Evolutionary conservation across 2,329 filamentous ascomycete species (phyloP), one percentile per base, ranked within the genome.

Genomic region (Huntiella abstrusa): DNA sequence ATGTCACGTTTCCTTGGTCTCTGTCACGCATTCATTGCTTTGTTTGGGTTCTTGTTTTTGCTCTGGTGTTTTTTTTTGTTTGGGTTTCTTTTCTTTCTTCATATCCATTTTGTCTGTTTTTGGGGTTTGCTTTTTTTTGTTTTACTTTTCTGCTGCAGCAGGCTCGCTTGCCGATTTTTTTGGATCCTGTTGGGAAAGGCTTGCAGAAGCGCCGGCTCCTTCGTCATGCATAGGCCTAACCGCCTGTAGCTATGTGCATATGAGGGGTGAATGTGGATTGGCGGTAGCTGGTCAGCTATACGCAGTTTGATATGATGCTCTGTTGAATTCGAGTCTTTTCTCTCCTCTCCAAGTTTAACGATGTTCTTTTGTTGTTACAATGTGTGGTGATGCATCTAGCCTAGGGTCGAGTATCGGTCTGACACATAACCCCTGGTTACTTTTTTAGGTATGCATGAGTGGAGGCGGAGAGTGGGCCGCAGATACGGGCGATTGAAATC

Each of bases 141-240:
- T 32, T 13, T 41, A 42, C 22, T 34, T 42, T 12, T 12, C 16
- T 13, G 13, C 22, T 16, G 15, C 22, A 19, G 22, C 33, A 22
- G 33, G 33, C 33, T 11, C 3, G 15, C 17, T 39, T 34, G 13
- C 6, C 28, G 22, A 28, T 10, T 34, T 34, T 34, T 12, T 34
- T 15, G 32, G 28, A 43, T 43, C 41, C n/a, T 43, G 32, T 17
- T 16, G 28, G 22, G 39, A 44, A 45, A 19, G 35, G 28, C 43
- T 33, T 45, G 35, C 22, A 45, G 43, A 47, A 47, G 45, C 45
- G 45, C 39, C 16, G 19, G 39, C 28, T 47, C 39, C 39, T 47
- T 47, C 19, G 19, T 13, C 42, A 33, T 40, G 33, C 33, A 22
- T 46, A 35, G 28, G 22, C 5, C 22, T 28, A 34, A 16, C 34